These are phyloP conservation scores for Dionaea muscipula DNA, from an alignment of 179 eudicot species.

Conservation along the genomic window DNA sequence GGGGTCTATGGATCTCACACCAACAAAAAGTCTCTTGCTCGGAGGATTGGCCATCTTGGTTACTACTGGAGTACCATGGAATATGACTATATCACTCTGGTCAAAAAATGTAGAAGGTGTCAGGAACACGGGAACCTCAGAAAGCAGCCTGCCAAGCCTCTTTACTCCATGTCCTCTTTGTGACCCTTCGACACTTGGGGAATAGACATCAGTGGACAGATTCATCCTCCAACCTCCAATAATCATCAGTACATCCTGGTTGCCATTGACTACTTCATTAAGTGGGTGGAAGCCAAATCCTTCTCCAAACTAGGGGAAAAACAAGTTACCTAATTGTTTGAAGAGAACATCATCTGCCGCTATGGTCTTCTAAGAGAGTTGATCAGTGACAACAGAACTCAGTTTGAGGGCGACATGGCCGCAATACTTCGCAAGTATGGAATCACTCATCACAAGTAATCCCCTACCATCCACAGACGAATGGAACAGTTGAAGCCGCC, in stretches of 20 bases:
- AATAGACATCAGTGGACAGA: not conserved
- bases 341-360: not conserved
- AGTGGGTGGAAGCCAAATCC: conserved; percentile 3
- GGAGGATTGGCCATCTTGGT: not conserved
- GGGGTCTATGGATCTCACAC: not conserved
- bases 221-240: not conserved
- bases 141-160: not conserved
- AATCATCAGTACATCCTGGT: conserved; percentile 4
- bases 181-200: conserved; percentile 3
- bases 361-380: no score
- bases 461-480: not conserved
- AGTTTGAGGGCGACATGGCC: no score
- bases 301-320: not conserved
- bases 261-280: not conserved
- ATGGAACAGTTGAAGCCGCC: no score
- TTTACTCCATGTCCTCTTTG: not conserved
- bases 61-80: not conserved
- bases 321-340: not conserved
- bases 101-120: not conserved
- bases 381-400: no score
- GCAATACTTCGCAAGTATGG: not conserved
- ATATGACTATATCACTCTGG: not conserved
- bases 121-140: not conserved
- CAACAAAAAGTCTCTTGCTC: not conserved
- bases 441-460: not conserved